phyloP scores from a whole-genome alignment of 805 yeast genomes.

The Hanseniaspora mollemarum region DNA sequence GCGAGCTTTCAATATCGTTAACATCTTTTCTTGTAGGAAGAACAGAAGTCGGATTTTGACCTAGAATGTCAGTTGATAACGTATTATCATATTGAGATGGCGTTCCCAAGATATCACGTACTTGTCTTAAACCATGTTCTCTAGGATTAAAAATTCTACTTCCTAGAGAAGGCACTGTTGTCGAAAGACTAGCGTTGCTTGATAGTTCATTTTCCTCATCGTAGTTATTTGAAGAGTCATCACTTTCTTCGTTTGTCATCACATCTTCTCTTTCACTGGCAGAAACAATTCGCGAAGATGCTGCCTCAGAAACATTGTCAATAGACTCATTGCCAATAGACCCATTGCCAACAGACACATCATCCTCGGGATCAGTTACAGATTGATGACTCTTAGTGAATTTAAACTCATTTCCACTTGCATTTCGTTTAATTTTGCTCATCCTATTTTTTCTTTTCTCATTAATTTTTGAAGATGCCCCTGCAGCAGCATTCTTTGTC shows the following conservation, averaged over 20 bases:
- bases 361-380: too few relatives aligned
- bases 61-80: background rate
- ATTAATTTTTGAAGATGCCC: constrained; percentile 9
- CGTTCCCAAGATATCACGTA: constrained; percentile 7
- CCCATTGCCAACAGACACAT: background rate
- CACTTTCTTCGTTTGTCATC: background rate
- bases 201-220: background rate
- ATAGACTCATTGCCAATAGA: too few relatives aligned
- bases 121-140: constrained; percentile 8
- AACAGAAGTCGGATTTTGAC: background rate
- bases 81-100: background rate
- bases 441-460: constrained; percentile 1
- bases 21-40: background rate
- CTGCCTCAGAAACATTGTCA: background rate
- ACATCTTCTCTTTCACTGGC: background rate
- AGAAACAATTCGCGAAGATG: background rate
- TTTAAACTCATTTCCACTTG: constrained; percentile 1
- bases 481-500: constrained; percentile 14
- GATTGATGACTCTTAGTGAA: background rate
- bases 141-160: constrained; percentile 14
- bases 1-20: background rate
- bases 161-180: constrained; percentile 8
- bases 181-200: background rate
- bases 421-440: background rate
- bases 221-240: background rate